Base-by-base conservation (phyloP, 1,139 yeast species). In the Yamadazyma aaseri region DNA sequence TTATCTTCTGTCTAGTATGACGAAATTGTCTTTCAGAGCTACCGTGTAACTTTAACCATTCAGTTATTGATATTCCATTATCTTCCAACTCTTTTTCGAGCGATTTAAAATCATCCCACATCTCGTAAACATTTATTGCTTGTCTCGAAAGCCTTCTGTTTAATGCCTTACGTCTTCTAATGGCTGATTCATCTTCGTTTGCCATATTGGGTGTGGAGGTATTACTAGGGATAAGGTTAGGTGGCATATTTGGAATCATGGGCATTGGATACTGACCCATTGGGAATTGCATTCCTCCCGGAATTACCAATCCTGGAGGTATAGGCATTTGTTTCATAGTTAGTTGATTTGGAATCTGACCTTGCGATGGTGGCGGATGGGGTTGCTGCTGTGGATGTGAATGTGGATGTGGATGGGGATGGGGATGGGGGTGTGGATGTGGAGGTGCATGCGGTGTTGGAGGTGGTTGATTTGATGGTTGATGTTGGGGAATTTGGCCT, bases 21-120 rank as follows among this genome's bases (percentile, higher is more conserved):
- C 65, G 47, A 35, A 63, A 60, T 39, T 60, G 66, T 20, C 66
- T 39, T 40, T 61, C 67, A 3, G 63, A 55, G 33, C 56, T 50
- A 15, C 67, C 65, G 34, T 63, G 69, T 3, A 60, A 53, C 37
- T 60, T 60, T 12, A 61, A 40, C 68, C 69, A 61, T 38, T 62
- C 68, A 7, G 66, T 59, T 5, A 56, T 48, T 7, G 63, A 48
- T 16, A 63, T 52, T 30, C 54, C 61, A 35, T 58, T 51, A 21
- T 53, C 53, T 26, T 49, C 50, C 28, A 63, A 46, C 21, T 52
- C 63, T 30, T 46, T 42, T 32, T 62, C 67, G 17, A 61, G 41
- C 7, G 57, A 50, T 34, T 61, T 63, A 39, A 59, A 63, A 38
- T 63, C 69, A 38, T 63, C 64, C 69, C 69, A 63, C 67, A 63